These are phyloP conservation scores for Berberis thunbergii DNA, from an alignment of 164 flowering plant genomes.

Conservation along the genomic window DNA sequence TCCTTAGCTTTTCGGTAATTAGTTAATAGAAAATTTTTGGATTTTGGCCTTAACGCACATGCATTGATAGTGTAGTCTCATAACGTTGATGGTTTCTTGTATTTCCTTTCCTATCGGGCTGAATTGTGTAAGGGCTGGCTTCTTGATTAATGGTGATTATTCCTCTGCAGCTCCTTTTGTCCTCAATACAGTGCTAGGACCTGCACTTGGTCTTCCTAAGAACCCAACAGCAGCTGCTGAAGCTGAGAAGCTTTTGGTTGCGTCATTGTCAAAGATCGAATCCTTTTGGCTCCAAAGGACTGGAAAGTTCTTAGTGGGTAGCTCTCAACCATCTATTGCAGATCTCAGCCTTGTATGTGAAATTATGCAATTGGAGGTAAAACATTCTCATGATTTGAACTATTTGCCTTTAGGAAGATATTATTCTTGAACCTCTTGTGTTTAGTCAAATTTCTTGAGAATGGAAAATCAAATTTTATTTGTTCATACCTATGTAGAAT, in stretches of 20 bases:
- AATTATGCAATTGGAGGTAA: slow-evolving; percentile 81
- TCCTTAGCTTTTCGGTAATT: no score
- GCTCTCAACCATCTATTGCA: slow-evolving; percentile 74
- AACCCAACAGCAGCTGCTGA: slow-evolving; percentile 58
- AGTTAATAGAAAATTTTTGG: no score
- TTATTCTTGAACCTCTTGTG: no score
- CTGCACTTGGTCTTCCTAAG: slow-evolving; percentile 46
- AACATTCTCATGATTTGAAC: not conserved
- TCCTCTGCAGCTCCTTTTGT: slow-evolving; percentile 41
- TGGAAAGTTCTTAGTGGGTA: slow-evolving; percentile 58
- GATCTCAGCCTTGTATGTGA: slow-evolving; percentile 92
- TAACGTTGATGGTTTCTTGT: not conserved
- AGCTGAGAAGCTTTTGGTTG: slow-evolving; percentile 41
- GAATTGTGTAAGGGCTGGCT: no score
- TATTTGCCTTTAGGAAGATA: no score
- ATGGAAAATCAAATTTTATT: no score
- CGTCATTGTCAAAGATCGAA: slow-evolving; percentile 56
- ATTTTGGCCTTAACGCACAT: no score
- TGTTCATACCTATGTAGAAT: no score
- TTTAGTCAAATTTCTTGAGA: no score
- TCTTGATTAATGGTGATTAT: not conserved
- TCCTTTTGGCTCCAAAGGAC: slow-evolving; percentile 65
- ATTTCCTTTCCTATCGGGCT: not conserved
- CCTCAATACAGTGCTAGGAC: slow-evolving; percentile 36
- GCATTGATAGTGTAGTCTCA: not conserved